phyloP scores from a whole-genome alignment of 768 basidiomycete species.

The Mycena vitilis region DNA sequence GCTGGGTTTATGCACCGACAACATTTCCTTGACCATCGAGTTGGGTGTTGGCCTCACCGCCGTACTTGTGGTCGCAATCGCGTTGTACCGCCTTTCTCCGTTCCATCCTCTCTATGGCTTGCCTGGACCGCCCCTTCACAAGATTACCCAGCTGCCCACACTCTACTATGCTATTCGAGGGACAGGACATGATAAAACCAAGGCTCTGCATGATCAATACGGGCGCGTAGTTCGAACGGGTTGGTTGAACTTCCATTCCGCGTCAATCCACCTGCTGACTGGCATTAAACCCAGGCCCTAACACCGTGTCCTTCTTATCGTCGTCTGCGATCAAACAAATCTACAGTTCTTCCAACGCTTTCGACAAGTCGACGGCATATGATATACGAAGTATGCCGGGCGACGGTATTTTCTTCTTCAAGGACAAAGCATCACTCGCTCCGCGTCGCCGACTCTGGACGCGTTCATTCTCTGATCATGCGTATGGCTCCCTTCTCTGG shows the following conservation, averaged over 20 bases:
- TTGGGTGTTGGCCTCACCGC: neutral
- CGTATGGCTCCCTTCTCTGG: neutral
- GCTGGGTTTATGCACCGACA: neutral
- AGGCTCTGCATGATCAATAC: conserved; percentile 9
- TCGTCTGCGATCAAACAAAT: neutral
- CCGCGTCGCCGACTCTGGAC: conserved; percentile 14
- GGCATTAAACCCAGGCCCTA: conserved; percentile 6
- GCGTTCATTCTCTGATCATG: conserved; percentile 6
- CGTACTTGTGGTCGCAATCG: neutral
- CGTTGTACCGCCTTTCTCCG: conserved; percentile 10
- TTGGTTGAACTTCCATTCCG: neutral
- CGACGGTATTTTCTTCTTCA: conserved; percentile 13
- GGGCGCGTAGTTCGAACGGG: conserved; percentile 12
- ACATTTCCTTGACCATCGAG: neutral
- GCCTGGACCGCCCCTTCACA: neutral
- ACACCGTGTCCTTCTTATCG: conserved; percentile 1
- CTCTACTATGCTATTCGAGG: conserved; percentile 6
- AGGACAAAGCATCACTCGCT: conserved; percentile 4
- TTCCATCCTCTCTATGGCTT: conserved; percentile 7
- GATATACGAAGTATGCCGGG: conserved; percentile 1
- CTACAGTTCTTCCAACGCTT: neutral
- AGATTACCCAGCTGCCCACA: conserved; percentile 3
- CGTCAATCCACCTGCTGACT: neutral
- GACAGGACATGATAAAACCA: neutral
- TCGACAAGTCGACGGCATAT: conserved; percentile 10